Evolutionary conservation across 2,329 filamentous ascomycete species (phyloP), one percentile per base, ranked within the genome.

Genomic region (Trichoderma atrobrunneum): DNA sequence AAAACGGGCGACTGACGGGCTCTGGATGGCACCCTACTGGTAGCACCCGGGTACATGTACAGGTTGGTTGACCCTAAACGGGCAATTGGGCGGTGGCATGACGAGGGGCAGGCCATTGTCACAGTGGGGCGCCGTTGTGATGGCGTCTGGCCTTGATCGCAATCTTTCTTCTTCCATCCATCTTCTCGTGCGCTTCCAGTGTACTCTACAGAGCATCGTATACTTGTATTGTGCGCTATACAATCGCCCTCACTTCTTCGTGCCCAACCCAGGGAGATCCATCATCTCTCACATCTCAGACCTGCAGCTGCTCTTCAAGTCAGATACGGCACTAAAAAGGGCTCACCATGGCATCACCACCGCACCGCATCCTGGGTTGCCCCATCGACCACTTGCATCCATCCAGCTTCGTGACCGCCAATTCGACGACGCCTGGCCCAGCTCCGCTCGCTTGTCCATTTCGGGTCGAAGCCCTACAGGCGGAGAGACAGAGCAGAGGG

Each of bases 371-470:
- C 32, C 36, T 30, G 16, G 32, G 68, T 72, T 68, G 64, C 70
- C 70, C 70, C 70, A 72, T 72, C 70, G 63, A 62, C 70, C 43
- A 11, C 21, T 36, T 39, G 70, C 48, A 63, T 30, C 43, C 39
- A 39, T 36, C 34, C 34, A 7, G 34, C 34, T 71, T 51, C 64
- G 70, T 72, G 70, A 72, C 70, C 70, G 70, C 70, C 70, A 62
- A 72, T 72, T 72, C 64, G 70, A 69, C 54, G 57, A 63, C 26
- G 43, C 43, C 64, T 36, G 43, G 30, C 51, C 30, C 32, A 21
- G 28, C 64, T 68, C 70, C 70, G 56, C 70, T 54, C 64, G 56
- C 62, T 72, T 61, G 54, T 59, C 57, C 39, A 32, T 28, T 54
- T 62, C 43, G 16, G 66, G 60, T 12, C 3, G 32, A 54, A 54